phyloP scores from a whole-genome alignment of 2,329 filamentous ascomycete species.

The Emergomyces orientalis region DNA sequence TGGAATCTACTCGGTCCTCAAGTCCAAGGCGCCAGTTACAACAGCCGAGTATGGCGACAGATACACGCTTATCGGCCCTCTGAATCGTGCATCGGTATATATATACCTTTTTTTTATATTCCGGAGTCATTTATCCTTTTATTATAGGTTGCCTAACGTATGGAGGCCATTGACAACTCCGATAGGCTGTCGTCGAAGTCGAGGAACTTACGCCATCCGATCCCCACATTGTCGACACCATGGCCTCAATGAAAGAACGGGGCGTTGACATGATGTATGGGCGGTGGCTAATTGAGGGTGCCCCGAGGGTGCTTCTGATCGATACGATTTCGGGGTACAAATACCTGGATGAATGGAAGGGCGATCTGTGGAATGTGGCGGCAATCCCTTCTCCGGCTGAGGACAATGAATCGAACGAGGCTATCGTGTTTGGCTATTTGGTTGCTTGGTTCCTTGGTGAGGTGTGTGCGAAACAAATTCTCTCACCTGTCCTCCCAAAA shows the following conservation, averaged over 20 bases:
- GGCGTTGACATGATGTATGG: constrained; percentile 85
- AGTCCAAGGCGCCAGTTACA: constrained; percentile 96
- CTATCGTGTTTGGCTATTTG: constrained; percentile 93
- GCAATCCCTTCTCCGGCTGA: constrained; percentile 87
- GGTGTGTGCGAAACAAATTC: constrained; percentile 41
- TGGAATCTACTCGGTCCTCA: constrained; percentile 98
- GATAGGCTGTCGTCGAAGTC: constrained; percentile 88
- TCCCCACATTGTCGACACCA: constrained; percentile 68
- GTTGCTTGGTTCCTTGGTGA: constrained; percentile 98
- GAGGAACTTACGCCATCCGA: constrained; percentile 81
- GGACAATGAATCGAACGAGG: constrained; percentile 93
- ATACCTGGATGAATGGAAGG: constrained; percentile 93
- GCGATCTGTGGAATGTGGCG: constrained; percentile 84
- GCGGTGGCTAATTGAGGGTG: constrained; percentile 94
- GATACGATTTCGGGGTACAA: constrained; percentile 89
- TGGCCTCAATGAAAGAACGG: constrained; percentile 84
- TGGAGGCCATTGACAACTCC: background rate
- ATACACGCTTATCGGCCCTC: constrained; percentile 89
- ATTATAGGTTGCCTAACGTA: background rate
- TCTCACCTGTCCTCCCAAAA: background rate
- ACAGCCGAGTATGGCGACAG: constrained; percentile 97
- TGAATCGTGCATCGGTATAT: constrained; percentile 76
- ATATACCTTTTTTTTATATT: background rate
- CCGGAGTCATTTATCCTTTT: background rate
- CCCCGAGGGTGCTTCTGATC: constrained; percentile 84